These are phyloP conservation scores for Apophysomyces variabilis DNA, from an alignment of 371 early-diverging fungal genomes.

Conservation along the genomic window DNA sequence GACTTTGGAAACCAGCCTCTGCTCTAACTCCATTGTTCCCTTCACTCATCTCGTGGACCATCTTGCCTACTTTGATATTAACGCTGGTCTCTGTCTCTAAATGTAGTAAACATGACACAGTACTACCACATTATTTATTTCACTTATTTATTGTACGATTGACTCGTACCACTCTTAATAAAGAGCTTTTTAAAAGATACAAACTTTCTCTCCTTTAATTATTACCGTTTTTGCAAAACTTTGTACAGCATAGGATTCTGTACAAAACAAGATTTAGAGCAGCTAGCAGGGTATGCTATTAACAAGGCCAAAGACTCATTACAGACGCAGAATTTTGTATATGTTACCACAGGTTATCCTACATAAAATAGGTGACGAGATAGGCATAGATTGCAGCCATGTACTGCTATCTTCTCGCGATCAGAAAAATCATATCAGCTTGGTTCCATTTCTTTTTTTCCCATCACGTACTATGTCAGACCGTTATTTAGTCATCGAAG, in stretches of 20 bases:
- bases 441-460: background rate
- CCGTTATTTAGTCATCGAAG: background rate
- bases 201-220: background rate
- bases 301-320: too few species aligned
- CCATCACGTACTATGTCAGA: background rate
- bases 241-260: too few species aligned
- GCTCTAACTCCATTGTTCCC: constrained; percentile 17
- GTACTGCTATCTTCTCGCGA: too few species aligned
- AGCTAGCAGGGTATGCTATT: too few species aligned
- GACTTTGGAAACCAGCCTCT: constrained; percentile 6
- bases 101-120: background rate
- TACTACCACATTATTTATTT: background rate
- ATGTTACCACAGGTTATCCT: too few species aligned
- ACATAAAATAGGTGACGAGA: too few species aligned
- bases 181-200: background rate
- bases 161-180: constrained; percentile 9
- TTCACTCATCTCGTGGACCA: constrained; percentile 15
- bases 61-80: constrained; percentile 22
- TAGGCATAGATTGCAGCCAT: too few species aligned
- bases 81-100: constrained; percentile 22
- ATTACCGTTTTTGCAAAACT: too few species aligned
- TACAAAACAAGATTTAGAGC: too few species aligned
- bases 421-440: background rate
- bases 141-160: constrained; percentile 7
- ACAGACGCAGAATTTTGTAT: too few species aligned